Evolutionary conservation across 2,329 filamentous ascomycete genomes (phyloP).

Genomic region (Pestalotiopsis sp.): DNA sequence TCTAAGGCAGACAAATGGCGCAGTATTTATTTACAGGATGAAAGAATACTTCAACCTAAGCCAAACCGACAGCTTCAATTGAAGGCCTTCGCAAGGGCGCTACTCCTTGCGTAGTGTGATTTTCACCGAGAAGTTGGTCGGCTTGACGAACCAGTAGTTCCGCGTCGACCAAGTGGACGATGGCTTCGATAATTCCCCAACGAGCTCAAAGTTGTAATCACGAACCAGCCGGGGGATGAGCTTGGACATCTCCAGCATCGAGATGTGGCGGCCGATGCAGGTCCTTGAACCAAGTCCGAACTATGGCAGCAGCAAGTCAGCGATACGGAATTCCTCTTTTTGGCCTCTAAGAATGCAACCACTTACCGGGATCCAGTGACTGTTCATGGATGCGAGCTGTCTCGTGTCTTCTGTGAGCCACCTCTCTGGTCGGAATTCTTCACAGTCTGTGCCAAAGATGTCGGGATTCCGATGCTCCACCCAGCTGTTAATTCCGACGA

Average conservation of each 20-base stretch:
- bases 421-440: conserved; percentile 40
- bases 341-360: background rate
- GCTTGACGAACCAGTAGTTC: conserved; percentile 11
- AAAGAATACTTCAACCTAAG: too few relatives aligned
- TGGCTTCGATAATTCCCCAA: background rate
- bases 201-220: conserved; percentile 36
- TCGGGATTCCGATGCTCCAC: conserved; percentile 33
- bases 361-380: conserved; percentile 38
- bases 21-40: too few relatives aligned
- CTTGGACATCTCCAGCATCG: conserved; percentile 45
- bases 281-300: conserved; percentile 44
- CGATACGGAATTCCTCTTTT: background rate
- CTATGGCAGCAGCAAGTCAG: conserved; percentile 17
- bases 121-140: conserved; percentile 6
- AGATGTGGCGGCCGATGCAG: conserved; percentile 47
- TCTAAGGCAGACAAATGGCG: too few relatives aligned
- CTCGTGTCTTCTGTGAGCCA: conserved; percentile 36
- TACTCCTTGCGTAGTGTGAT: background rate
- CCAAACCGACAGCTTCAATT: too few relatives aligned
- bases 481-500: conserved; percentile 39
- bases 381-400: conserved; percentile 27
- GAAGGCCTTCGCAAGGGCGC: too few relatives aligned
- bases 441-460: conserved; percentile 35
- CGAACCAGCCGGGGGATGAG: conserved; percentile 40
- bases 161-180: background rate